A percentile compares a stretch with the other conserved stretches of the same genome.
These are phyloP conservation scores for Botrytis byssoidea DNA, from an alignment of 2,329 filamentous ascomycete genomes.

Conservation along the genomic window DNA sequence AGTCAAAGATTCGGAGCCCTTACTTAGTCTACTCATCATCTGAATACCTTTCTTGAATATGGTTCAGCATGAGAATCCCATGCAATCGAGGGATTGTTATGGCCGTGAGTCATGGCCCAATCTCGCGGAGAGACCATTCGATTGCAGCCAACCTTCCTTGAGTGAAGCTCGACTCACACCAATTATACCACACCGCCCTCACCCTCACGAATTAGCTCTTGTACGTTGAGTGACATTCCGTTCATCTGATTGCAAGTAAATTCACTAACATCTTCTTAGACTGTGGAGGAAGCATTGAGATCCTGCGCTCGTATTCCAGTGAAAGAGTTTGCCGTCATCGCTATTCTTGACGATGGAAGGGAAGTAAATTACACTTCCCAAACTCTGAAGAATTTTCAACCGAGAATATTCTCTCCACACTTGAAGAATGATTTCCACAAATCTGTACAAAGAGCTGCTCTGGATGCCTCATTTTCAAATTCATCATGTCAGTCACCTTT, in stretches of 20 bases:
- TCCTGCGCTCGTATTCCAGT: constrained; percentile 30
- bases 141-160: constrained; percentile 24
- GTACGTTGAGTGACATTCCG: constrained; percentile 5
- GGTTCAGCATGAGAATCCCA: constrained; percentile 29
- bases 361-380: constrained; percentile 30
- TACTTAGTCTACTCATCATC: constrained; percentile 7
- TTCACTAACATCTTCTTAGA: constrained; percentile 22
- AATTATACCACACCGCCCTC: constrained; percentile 20
- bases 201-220: constrained; percentile 14
- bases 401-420: constrained; percentile 27
- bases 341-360: constrained; percentile 31
- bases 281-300: constrained; percentile 31
- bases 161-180: constrained; percentile 24
- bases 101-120: constrained; percentile 27
- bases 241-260: too few species aligned
- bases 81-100: constrained; percentile 26
- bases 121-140: constrained; percentile 28
- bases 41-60: constrained; percentile 29
- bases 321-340: constrained; percentile 34
- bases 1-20: constrained; percentile 18
- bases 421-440: constrained; percentile 27
- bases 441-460: constrained; percentile 19
- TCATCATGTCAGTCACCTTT: constrained; percentile 13
- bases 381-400: constrained; percentile 27
- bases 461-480: constrained; percentile 22